Percentiles rank a stretch among this genome's conserved stretches.
phyloP scores from a whole-genome alignment of 202 grass and related monocot species.

The Carex arenaria region DNA sequence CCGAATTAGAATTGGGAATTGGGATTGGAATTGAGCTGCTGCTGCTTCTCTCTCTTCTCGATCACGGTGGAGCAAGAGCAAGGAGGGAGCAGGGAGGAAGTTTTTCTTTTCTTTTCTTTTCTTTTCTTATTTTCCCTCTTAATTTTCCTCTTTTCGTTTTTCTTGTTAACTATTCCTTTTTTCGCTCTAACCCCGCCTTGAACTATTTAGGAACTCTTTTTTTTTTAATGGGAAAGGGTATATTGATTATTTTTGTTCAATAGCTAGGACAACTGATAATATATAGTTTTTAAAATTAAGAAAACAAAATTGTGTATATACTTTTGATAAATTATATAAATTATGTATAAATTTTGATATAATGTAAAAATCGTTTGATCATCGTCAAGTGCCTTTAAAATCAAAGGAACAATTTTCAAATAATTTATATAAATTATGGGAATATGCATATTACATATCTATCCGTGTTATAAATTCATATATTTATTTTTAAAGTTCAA shows the following conservation, averaged over 20 bases:
- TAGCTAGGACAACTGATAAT: background rate
- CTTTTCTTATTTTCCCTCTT: slow-evolving; percentile 10
- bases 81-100: slow-evolving; percentile 13
- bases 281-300: background rate
- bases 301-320: background rate
- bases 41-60: slow-evolving; percentile 15
- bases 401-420: background rate
- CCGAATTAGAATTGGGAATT: background rate
- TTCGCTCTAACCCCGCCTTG: background rate
- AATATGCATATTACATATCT: too few species aligned
- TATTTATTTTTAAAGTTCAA: too few species aligned
- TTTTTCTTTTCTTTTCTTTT: background rate
- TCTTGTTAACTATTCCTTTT: slow-evolving; percentile 15
- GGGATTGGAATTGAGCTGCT: slow-evolving; percentile 13
- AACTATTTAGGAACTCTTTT: background rate
- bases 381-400: background rate
- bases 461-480: too few species aligned
- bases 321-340: background rate
- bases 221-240: background rate
- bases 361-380: background rate
- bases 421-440: too few species aligned
- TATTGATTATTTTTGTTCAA: background rate
- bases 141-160: slow-evolving; percentile 18
- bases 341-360: background rate
- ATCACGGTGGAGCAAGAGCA: slow-evolving; percentile 23